A percentile compares a stretch with the other conserved stretches of the same genome.
Conservation (phyloP, 495 filamentous ascomycete genomes). For the Talaromyces proteolyticus region DNA sequence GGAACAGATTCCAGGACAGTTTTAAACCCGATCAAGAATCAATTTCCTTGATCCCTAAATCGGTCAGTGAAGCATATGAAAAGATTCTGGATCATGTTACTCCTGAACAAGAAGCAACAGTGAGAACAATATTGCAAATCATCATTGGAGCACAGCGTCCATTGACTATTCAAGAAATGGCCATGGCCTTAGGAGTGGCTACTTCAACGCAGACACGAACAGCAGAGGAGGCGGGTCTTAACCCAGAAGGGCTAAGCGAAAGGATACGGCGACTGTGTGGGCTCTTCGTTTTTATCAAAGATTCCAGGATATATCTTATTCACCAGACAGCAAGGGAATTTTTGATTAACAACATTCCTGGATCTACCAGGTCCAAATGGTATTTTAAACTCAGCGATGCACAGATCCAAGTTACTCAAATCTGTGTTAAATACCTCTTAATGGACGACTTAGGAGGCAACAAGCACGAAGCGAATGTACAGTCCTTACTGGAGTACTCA, state of each 20-base stretch:
- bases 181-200: conserved; percentile 28
- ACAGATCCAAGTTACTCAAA: too few relatives aligned
- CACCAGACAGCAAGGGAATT: conserved; percentile 30
- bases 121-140: conserved; percentile 26
- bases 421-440: too few relatives aligned
- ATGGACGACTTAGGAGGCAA: too few relatives aligned
- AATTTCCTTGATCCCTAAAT: conserved; percentile 13
- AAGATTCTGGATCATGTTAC: conserved; percentile 19
- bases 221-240: conserved; percentile 17
- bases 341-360: too few relatives aligned
- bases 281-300: conserved; percentile 31
- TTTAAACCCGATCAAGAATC: conserved; percentile 10
- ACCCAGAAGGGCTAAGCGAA: conserved; percentile 8
- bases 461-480: too few relatives aligned
- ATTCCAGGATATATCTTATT: conserved; percentile 27
- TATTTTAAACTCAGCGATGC: too few relatives aligned
- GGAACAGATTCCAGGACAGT: conserved; percentile 12
- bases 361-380: too few relatives aligned
- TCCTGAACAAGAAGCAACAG: conserved; percentile 4
- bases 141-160: conserved; percentile 27
- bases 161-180: conserved; percentile 28
- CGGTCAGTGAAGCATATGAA: conserved; percentile 21
- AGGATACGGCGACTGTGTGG: conserved; percentile 28
- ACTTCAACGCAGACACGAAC: conserved; percentile 9
- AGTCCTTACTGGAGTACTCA: too few relatives aligned